Conservation (phyloP, 1,284 basidiomycete species). For the Ustilago esculenta region DNA sequence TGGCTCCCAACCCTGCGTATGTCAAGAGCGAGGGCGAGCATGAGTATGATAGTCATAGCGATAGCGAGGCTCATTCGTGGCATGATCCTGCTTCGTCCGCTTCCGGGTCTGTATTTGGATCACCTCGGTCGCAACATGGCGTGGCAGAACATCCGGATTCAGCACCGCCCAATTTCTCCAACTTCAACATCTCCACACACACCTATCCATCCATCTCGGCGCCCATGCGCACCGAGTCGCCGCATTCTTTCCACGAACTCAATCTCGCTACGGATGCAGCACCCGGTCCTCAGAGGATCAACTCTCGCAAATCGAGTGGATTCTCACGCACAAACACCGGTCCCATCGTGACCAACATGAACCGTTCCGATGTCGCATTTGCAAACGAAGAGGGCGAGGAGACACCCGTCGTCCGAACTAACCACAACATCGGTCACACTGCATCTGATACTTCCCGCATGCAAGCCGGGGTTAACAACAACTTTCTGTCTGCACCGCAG, state of each 20-base stretch:
- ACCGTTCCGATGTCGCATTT: constrained; percentile 21
- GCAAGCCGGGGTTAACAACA: constrained; percentile 21
- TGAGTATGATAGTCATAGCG: constrained; percentile 48
- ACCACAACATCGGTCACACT: constrained; percentile 15
- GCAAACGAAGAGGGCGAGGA: constrained; percentile 54
- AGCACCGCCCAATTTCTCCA: constrained; percentile 32
- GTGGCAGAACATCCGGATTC: constrained; percentile 26
- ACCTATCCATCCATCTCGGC: constrained; percentile 15
- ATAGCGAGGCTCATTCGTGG: constrained; percentile 39
- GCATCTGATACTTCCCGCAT: constrained; percentile 19
- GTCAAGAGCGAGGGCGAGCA: constrained; percentile 35
- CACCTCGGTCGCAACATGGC: constrained; percentile 32
- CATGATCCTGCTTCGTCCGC: constrained; percentile 33
- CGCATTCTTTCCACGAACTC: constrained; percentile 37
- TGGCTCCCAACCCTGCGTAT: constrained; percentile 27
- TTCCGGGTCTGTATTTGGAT: constrained; percentile 28
- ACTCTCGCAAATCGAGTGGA: constrained; percentile 35
- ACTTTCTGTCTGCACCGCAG: constrained; percentile 20
- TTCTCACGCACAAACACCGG: constrained; percentile 49
- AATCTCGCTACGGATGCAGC: constrained; percentile 33
- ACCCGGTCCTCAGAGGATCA: constrained; percentile 30
- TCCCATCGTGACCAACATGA: constrained; percentile 51
- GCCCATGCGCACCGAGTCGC: constrained; percentile 44
- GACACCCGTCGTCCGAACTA: constrained; percentile 50
- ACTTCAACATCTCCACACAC: constrained; percentile 28